These are phyloP conservation scores for Pterula multifida DNA, from an alignment of 1,284 basidiomycete genomes.

Conservation along the genomic window DNA sequence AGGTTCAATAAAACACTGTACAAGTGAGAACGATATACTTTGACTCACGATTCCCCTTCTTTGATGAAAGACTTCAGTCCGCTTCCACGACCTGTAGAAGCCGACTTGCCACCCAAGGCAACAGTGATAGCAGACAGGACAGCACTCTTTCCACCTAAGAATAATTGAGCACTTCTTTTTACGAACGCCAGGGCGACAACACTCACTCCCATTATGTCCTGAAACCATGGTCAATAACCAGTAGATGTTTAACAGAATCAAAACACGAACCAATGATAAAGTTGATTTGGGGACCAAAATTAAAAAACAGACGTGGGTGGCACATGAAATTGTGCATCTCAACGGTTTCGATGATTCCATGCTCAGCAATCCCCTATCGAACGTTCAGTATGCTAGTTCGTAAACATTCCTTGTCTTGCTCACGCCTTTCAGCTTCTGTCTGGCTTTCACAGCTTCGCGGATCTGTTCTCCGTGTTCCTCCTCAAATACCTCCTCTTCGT, in stretches of 20 bases:
- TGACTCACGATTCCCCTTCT: slow-evolving; percentile 68
- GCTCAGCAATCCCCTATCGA: slow-evolving; percentile 61
- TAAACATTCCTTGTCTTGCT: too few species aligned
- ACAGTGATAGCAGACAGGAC: slow-evolving; percentile 90
- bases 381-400: slow-evolving; percentile 2
- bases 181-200: too few species aligned
- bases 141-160: slow-evolving; percentile 85
- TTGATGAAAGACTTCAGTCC: slow-evolving; percentile 86
- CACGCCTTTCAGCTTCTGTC: neutral
- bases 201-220: slow-evolving; percentile 76
- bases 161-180: neutral
- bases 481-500: slow-evolving; percentile 6
- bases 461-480: slow-evolving; percentile 6
- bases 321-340: slow-evolving; percentile 96
- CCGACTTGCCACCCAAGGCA: slow-evolving; percentile 88
- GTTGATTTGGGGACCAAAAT: slow-evolving; percentile 86
- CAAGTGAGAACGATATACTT: neutral
- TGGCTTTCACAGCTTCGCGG: slow-evolving; percentile 2
- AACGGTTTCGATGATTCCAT: slow-evolving; percentile 80
- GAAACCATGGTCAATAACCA: neutral
- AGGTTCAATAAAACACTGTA: slow-evolving; percentile 1
- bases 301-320: slow-evolving; percentile 74
- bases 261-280: slow-evolving; percentile 75
- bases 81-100: slow-evolving; percentile 76
- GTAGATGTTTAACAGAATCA: slow-evolving; percentile 2